Evolutionary conservation across 768 basidiomycete species (phyloP), one percentile per base, ranked within the genome.

Genomic region (Kwoniella mangroviensis): DNA sequence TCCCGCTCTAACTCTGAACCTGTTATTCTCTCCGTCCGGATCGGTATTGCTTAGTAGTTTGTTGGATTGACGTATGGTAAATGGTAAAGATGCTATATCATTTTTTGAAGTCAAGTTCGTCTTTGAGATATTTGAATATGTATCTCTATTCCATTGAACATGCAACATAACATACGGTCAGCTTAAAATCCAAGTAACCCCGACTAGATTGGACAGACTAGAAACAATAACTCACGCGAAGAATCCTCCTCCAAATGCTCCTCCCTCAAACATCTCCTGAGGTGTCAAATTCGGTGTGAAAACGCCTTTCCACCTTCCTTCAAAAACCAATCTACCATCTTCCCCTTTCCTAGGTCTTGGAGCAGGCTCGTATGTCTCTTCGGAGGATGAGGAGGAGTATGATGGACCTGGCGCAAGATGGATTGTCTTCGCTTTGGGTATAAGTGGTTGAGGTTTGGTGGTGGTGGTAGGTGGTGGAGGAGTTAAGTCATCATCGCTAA

Each of bases 271-370:
- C 73, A 83, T 79, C 67, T 83, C 82, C 52, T 80, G 74, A 1
- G 82, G 82, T 0, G 81, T 81, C 10, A 83, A 15, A 70, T 83
- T 83, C 21, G 82, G 82, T 59, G 73, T 79, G 65, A 83, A 83
- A 9, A 82, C 75, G 15, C 64, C 76, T 42, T 64, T 55, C 76
- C 77, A 83, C 41, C 78, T 43, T 1, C 77, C 78, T 40, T 82
- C 79, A 60, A 83, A 83, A 1, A 78, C 15, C 61, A 83, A 62
- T 28, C 67, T 74, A 17, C 77, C 79, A 62, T 80, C 79, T 2
- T 43, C 52, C 2, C 40, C 64, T 34, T 78, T 59, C 6, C 55
- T 71, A 12, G 82, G 81, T 57, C 63, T 28, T 0, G 74, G 67
- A 9, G 73, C 77, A 13, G 60, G 34, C 6, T 54, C 45, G n/a